Evolutionary conservation across 148 eudicot genomes (phyloP).

Genomic region (Rhododendron ferrugineum): DNA sequence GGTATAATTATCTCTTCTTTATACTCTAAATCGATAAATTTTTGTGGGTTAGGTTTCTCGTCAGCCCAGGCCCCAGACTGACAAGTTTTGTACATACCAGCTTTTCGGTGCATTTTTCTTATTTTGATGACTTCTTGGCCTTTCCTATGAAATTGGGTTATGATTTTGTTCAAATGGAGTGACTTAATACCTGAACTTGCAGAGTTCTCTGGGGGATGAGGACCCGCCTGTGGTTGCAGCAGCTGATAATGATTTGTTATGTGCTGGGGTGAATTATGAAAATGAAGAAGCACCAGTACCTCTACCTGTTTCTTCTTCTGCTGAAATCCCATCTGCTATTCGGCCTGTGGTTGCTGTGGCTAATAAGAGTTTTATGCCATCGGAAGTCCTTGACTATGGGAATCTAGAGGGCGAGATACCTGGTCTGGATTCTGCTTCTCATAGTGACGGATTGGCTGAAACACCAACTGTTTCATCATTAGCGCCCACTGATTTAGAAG

Average conservation of each 20-base stretch:
- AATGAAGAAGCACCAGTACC: slow-evolving; percentile 23
- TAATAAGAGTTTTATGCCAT: slow-evolving; percentile 26
- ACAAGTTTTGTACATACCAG: not conserved
- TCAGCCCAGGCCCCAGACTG: not conserved
- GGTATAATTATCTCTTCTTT: slow-evolving; percentile 29
- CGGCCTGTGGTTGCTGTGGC: not conserved
- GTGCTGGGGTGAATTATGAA: slow-evolving; percentile 21
- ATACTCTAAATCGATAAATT: not conserved
- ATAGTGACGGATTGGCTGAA: slow-evolving; percentile 37
- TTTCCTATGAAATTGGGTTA: not conserved
- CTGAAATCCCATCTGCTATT: slow-evolving; percentile 26
- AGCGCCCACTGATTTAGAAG: slow-evolving; percentile 45
- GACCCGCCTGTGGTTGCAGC: slow-evolving; percentile 25
- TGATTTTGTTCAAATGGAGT: slow-evolving; percentile 7
- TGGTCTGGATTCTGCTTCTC: slow-evolving; percentile 60
- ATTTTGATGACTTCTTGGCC: not conserved
- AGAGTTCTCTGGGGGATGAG: slow-evolving; percentile 35
- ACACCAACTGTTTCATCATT: slow-evolving; percentile 31
- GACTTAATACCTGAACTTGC: slow-evolving; percentile 24
- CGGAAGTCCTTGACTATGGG: slow-evolving; percentile 47
- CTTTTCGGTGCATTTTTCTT: not conserved
- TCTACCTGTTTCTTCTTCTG: slow-evolving; percentile 31
- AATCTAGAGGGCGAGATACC: slow-evolving; percentile 60
- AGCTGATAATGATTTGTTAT: slow-evolving; percentile 27
- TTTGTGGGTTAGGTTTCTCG: slow-evolving; percentile 1